Percentiles rank a stretch among this genome's conserved stretches.
Conservation (phyloP, 164 flowering plant genomes). For the Chimonanthus salicifolius region DNA sequence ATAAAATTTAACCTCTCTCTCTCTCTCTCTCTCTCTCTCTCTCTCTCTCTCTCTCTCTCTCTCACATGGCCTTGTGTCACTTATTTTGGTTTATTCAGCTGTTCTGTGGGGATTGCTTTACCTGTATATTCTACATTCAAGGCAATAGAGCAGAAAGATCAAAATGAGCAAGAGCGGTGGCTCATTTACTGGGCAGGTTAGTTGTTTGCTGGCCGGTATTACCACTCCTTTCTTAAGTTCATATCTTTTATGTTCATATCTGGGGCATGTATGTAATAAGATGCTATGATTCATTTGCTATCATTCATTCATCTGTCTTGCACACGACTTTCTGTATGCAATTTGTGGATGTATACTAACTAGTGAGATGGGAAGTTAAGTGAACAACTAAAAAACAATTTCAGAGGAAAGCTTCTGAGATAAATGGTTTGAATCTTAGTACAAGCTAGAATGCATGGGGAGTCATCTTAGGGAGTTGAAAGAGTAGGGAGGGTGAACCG, state of each 20-base stretch:
- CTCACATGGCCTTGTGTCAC: neutral
- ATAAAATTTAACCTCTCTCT: neutral
- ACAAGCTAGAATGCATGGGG: too few species aligned
- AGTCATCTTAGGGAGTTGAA: too few species aligned
- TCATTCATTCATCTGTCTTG: too few species aligned
- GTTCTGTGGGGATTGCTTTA: slow-evolving; percentile 69
- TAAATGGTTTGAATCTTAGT: too few species aligned
- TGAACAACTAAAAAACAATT: too few species aligned
- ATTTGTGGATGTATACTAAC: too few species aligned
- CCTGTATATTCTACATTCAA: slow-evolving; percentile 90
- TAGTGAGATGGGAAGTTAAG: too few species aligned
- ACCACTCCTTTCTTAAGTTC: neutral
- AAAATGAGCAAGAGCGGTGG: slow-evolving; percentile 64
- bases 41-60: neutral
- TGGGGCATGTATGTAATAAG: neutral
- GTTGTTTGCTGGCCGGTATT: slow-evolving; percentile 5
- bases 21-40: too few species aligned
- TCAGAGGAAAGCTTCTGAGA: too few species aligned
- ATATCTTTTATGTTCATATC: neutral
- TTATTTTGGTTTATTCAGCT: slow-evolving; percentile 37
- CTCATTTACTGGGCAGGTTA: slow-evolving; percentile 92
- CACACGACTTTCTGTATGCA: too few species aligned
- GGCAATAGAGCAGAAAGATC: slow-evolving; percentile 76
- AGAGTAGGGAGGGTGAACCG: too few species aligned
- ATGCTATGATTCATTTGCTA: neutral